Evolutionary conservation across 1,284 basidiomycete genomes (phyloP), one percentile per base, ranked within the genome.

Genomic region (Mycosarcoma mackinlayi): DNA sequence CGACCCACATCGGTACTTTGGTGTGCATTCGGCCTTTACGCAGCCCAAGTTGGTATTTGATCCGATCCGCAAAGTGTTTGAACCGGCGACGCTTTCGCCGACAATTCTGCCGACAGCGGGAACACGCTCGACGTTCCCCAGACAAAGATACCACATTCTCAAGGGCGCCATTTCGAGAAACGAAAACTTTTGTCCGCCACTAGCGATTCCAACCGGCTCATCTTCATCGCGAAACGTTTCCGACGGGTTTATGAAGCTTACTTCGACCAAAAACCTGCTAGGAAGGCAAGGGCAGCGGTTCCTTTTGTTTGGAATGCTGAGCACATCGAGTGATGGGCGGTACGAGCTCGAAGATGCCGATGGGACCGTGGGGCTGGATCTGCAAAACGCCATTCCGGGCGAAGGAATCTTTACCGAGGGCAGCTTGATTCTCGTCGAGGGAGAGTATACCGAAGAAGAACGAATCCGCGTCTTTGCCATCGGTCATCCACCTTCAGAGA

Each of bases 351-450:
- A 98, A 84, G 96, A 99, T 81, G 87, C 91, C 16, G 96, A 99
- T 75, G 96, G 95, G 3, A 86, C 86, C 21, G 94, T 98, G 0
- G 90, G 89, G 49, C 86, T 99, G 27, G 94, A 98, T 82, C 90
- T 98, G 76, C 88, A 90, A 5, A 89, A 91, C 75, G 87, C 95
- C 21, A 58, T 69, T 62, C 94, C 95, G 6, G 93, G 94, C 40
- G 94, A 97, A 82, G 96, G 96, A 0, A 84, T 99, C 14, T 98
- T 98, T 79, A 97, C 94, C 0, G 94, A 98, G 83, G 96, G 96
- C 0, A 93, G 91, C 62, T 91, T 97, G 83, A 92, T 94, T 1
- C 87, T 99, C 9, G 89, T 98, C 0, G 96, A 98, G 84, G 96
- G 96, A 30, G 92, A 94, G 78, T 99, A 98, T 81, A 97, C 92